Percentiles rank a stretch among this genome's conserved stretches.
Evolutionary conservation across 768 basidiomycete genomes (phyloP).

Genomic region (Brasilioporus rufonigricans): DNA sequence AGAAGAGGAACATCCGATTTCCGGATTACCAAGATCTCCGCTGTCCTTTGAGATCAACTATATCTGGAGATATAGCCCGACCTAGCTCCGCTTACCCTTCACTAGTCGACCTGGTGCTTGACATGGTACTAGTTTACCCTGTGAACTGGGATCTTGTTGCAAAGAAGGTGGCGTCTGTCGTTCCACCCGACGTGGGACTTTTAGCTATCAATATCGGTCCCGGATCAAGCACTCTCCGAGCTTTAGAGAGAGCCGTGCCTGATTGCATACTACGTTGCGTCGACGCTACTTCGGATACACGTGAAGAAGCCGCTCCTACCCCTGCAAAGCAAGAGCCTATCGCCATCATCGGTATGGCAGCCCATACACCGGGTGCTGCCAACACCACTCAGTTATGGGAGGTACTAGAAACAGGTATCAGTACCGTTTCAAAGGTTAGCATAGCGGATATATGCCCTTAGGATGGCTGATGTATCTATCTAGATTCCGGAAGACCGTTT

Average conservation of each 20-base stretch:
- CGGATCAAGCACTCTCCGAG: constrained; percentile 39
- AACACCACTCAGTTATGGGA: constrained; percentile 54
- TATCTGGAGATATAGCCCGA: constrained; percentile 38
- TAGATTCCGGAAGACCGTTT: constrained; percentile 68
- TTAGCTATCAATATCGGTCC: constrained; percentile 51
- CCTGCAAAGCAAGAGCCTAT: constrained; percentile 46
- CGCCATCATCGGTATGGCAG: constrained; percentile 72
- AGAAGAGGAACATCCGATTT: constrained; percentile 45
- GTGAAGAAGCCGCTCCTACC: background rate
- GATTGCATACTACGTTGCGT: constrained; percentile 13
- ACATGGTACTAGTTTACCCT: constrained; percentile 44
- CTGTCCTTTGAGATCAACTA: constrained; percentile 47
- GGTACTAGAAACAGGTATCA: constrained; percentile 52
- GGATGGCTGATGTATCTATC: constrained; percentile 1
- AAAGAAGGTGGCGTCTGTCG: constrained; percentile 23
- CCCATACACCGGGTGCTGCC: constrained; percentile 50
- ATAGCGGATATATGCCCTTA: background rate
- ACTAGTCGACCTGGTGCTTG: constrained; percentile 40
- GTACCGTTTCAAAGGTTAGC: constrained; percentile 56
- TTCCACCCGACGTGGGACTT: constrained; percentile 21
- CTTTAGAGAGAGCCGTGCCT: constrained; percentile 37
- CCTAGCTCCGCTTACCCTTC: constrained; percentile 17
- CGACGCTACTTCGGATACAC: constrained; percentile 13
- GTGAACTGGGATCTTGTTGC: constrained; percentile 53
- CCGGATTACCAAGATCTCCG: constrained; percentile 46